Conservation (phyloP, 1,139 yeast species). For the Candida sp. region DNA sequence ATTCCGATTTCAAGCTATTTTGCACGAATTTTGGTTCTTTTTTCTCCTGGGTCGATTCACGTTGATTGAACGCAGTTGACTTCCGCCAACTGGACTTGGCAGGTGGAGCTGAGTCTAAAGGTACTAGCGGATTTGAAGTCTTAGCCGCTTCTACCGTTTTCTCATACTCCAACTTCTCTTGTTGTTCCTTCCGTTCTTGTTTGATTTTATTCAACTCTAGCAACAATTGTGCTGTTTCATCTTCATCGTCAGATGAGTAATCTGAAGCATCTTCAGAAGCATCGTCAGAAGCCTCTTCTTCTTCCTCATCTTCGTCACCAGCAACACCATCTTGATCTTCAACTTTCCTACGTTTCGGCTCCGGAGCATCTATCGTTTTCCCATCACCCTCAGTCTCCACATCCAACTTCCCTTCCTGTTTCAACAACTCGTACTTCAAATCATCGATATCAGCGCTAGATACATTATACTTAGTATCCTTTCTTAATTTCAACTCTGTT, state of each 20-base stretch:
- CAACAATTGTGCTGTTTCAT: conserved; percentile 35
- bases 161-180: conserved; percentile 14
- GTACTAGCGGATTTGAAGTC: conserved; percentile 43
- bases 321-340: conserved; percentile 6
- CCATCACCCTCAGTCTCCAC: conserved; percentile 9
- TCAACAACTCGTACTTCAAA: conserved; percentile 18
- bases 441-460: conserved; percentile 22
- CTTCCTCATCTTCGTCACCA: conserved; percentile 9
- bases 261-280: conserved; percentile 7
- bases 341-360: neutral
- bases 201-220: conserved; percentile 54
- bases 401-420: conserved; percentile 8
- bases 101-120: conserved; percentile 7
- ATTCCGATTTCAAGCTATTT: conserved; percentile 64
- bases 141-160: conserved; percentile 14
- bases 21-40: conserved; percentile 43
- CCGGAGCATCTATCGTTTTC: neutral
- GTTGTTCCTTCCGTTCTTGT: conserved; percentile 25
- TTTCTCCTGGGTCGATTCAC: conserved; percentile 14
- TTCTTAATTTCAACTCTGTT: conserved; percentile 58
- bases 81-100: conserved; percentile 55
- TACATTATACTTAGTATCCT: conserved; percentile 18
- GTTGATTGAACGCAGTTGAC: conserved; percentile 42
- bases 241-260: conserved; percentile 12
- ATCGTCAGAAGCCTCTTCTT: conserved; percentile 9